A percentile compares a stretch with the other conserved stretches of the same genome.
Evolutionary conservation across 2,329 filamentous ascomycete species (phyloP).

Genomic region (Aurifilum marmelostoma): DNA sequence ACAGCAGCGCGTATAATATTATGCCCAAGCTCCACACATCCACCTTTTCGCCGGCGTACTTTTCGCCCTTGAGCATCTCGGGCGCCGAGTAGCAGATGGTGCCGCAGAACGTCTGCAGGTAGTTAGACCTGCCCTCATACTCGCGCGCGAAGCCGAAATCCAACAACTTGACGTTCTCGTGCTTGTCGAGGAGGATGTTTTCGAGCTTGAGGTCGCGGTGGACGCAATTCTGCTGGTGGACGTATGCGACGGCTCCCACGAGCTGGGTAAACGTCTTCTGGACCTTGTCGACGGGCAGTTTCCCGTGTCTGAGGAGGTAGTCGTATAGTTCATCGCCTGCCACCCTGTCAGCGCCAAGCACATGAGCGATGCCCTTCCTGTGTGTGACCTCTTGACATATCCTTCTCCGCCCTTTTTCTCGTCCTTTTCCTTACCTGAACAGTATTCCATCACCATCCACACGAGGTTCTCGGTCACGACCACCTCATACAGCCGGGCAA

Average conservation of each 20-base stretch:
- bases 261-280: conserved; percentile 96
- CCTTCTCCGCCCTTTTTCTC: neutral
- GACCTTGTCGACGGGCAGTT: conserved; percentile 81
- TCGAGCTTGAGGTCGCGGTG: conserved; percentile 97
- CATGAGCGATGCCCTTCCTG: neutral
- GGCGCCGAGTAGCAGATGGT: conserved; percentile 97
- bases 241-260: conserved; percentile 91
- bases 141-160: conserved; percentile 98
- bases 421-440: conserved; percentile 66
- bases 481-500: conserved; percentile 94
- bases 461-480: conserved; percentile 95
- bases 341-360: conserved; percentile 36
- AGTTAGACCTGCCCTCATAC: conserved; percentile 93
- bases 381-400: neutral
- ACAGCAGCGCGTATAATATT: conserved; percentile 80
- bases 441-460: conserved; percentile 97
- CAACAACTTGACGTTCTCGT: conserved; percentile 96
- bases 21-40: conserved; percentile 93
- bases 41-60: conserved; percentile 96
- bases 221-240: conserved; percentile 93
- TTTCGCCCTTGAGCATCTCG: conserved; percentile 98
- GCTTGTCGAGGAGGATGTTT: conserved; percentile 92
- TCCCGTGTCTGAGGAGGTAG: conserved; percentile 85
- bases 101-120: conserved; percentile 95
- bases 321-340: conserved; percentile 95